These are phyloP conservation scores for Trametes meyenii DNA, from an alignment of 768 basidiomycete species.

Conservation along the genomic window DNA sequence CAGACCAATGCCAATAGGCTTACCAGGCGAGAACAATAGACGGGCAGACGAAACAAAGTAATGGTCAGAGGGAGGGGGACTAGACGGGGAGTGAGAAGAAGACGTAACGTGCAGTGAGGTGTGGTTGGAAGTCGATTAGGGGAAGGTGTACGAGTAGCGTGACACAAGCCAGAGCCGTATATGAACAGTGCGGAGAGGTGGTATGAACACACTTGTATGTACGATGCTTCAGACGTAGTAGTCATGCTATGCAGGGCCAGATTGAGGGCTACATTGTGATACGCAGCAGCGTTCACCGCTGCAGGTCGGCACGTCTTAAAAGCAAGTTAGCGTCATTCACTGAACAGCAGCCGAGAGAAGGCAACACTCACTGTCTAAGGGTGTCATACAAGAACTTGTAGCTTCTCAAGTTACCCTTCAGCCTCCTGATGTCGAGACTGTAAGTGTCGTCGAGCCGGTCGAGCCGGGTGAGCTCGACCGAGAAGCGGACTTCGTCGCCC, in stretches of 20 bases:
- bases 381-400: slow-evolving; percentile 93
- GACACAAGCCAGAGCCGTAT: slow-evolving; percentile 14
- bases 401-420: slow-evolving; percentile 91
- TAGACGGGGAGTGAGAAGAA: background rate
- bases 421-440: slow-evolving; percentile 86
- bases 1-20: slow-evolving; percentile 16
- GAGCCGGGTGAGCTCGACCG: slow-evolving; percentile 89
- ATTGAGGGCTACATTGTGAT: background rate
- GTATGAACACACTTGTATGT: slow-evolving; percentile 23
- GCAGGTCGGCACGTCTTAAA: slow-evolving; percentile 33
- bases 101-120: background rate
- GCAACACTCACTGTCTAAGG: slow-evolving; percentile 76
- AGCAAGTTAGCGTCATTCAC: background rate
- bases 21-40: slow-evolving; percentile 7
- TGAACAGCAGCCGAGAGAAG: background rate
- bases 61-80: background rate
- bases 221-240: slow-evolving; percentile 10
- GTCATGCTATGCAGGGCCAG: slow-evolving; percentile 5
- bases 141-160: slow-evolving; percentile 1
- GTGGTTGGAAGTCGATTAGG: slow-evolving; percentile 10
- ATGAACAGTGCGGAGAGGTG: slow-evolving; percentile 14
- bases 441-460: slow-evolving; percentile 90
- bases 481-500: slow-evolving; percentile 96
- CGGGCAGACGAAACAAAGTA: background rate
- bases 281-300: slow-evolving; percentile 22